Base-by-base conservation (phyloP, 331 rosid genomes). In the Ulmus americana region DNA sequence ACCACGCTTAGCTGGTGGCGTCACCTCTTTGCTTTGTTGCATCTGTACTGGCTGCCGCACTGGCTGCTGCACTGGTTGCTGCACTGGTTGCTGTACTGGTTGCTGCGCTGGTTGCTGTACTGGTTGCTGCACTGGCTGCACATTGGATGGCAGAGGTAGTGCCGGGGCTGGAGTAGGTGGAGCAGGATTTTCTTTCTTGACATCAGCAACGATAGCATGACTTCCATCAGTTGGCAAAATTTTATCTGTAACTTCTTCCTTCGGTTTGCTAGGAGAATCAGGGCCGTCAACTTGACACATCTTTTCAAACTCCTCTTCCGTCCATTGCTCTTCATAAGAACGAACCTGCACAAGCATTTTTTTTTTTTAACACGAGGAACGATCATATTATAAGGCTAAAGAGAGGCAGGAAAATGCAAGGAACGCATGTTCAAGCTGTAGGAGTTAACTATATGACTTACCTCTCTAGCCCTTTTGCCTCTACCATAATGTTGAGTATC, bases 391-490 rank as follows among this genome's bases (percentile, higher is more conserved):
- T 52, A 47, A 55, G 14, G 6, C 44, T 14, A 13, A 46, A 42
- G 2, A 55, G 56, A 13, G 28, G 44, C 44, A 59, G 22, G 50
- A 35, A 64, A 68, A 28, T 46, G 51, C 41, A 38, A 14, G 11
- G 16, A 51, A 56, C 11, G 67, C 41, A 61, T 42, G 12, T 75
- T 76, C 48, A 61, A 66, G 50, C 67, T 14, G 59, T 43, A 16
- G 67, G 43, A 45, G 45, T 44, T 57, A 65, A 48, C 70, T 51
- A 46, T 49, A 74, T 40, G 64, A 66, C 84, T 81, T 63, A 94
- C 99, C 99, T 94, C 99, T 87, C 99, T 87, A 48, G 99, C 81
- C 74, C 99, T 87, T 62, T 94, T 94, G 28, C 99, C 99, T 72
- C 99, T 81, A 70, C 99, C 99, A 78, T 94, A 94, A 0, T 85